A percentile compares a stretch with the other conserved stretches of the same genome.
Evolutionary conservation across 305 asterid genomes (phyloP).

Genomic region (Euphrasia arctica): DNA sequence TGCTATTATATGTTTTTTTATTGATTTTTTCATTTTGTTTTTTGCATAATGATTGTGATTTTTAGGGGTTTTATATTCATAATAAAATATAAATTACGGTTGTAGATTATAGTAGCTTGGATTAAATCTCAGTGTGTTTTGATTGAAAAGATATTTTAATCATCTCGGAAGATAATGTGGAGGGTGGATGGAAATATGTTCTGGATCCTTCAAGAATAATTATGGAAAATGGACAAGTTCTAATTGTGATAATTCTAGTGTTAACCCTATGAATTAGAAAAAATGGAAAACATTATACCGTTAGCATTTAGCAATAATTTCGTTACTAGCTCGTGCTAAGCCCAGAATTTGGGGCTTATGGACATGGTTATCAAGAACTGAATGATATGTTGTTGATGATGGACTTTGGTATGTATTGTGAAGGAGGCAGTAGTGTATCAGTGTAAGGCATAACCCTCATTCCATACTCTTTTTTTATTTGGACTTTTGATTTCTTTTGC

Average conservation of each 20-base stretch:
- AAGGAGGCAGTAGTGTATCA: not conserved
- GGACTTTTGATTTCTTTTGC: not conserved
- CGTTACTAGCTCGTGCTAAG: slow-evolving; percentile 11
- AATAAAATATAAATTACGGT: not conserved
- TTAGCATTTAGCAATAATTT: slow-evolving; percentile 4
- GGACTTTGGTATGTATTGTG: slow-evolving; percentile 9
- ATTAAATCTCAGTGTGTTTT: not conserved
- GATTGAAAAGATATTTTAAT: not conserved
- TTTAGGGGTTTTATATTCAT: slow-evolving; percentile 15
- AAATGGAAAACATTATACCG: not conserved
- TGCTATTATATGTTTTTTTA: slow-evolving; percentile 1
- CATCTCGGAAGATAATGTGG: not conserved
- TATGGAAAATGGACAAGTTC: not conserved
- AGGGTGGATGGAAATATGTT: not conserved
- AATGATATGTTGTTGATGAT: slow-evolving; percentile 12
- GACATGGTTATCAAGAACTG: not conserved
- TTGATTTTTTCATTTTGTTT: not conserved
- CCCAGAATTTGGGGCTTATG: not conserved
- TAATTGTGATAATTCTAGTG: not conserved
- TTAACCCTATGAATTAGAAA: not conserved
- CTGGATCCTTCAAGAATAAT: slow-evolving; percentile 15
- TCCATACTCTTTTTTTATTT: not conserved
- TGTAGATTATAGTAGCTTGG: slow-evolving; percentile 11
- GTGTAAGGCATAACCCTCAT: not conserved
- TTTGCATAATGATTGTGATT: slow-evolving; percentile 10